Base-by-base conservation (phyloP, 371 early-diverging fungal genomes). In the Actinomortierella wolfii region DNA sequence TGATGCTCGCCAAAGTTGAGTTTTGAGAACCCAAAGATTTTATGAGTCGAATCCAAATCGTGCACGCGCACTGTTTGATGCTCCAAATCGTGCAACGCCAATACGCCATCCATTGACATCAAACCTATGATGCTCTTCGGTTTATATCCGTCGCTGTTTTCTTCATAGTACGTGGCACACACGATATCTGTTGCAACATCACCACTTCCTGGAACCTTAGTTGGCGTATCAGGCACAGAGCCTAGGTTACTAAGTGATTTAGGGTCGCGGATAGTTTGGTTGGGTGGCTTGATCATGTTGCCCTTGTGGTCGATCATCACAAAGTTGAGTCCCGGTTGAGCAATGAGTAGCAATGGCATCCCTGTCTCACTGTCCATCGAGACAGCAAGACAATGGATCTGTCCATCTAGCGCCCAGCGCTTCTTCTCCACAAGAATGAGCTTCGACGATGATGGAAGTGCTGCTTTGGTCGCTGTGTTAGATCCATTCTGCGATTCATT, bases 311-410 rank as follows among this genome's bases (percentile, higher is more conserved):
- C 85, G 23, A 86, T 81, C 52, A 83, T 83, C 0, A 82, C 79
- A 54, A 86, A 86, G 18, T 81, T 83, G 43, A 84, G 82, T 5
- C 86, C 86, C 1, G 86, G 85, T 54, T 86, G 86, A 14, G 86
- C 86, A 2, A 86, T 84, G 0, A 86, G 76, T 1, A 86, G 53
- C 18, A 86, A 59, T 3, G 83, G 83, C 15, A 67, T 39, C 29
- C 67, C 62, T 18, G 74, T 59, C 20, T 59, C 42, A 13, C 52
- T 51, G 40, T 73, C 74, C 46, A 63, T 63, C 6, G 74, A 67
- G 0, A 67, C 63, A 2, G 74, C 59, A 5, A 73, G 57, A 18
- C 74, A 67, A 26, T 73, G 67, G 44, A 73, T 57, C 74, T 86
- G 86, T 4, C 83, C 86, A 58, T 86, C 85, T 62, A 86, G 77